Conservation (phyloP, 805 yeast species). For the Jamesozyma lodderae region DNA sequence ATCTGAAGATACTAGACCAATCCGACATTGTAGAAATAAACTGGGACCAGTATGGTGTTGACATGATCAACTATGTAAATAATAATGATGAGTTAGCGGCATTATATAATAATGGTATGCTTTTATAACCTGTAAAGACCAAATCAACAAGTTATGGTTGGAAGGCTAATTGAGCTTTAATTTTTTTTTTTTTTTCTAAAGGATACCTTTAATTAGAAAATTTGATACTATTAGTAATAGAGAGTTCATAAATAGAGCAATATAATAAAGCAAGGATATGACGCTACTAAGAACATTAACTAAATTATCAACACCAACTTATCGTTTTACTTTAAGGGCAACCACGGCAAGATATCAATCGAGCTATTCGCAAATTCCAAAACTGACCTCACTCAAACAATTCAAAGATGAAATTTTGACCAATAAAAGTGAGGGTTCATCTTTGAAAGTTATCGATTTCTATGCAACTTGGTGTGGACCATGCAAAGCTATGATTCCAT, state of each 20-base stretch:
- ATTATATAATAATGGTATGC: conserved; percentile 14
- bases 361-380: conserved; percentile 27
- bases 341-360: too few species aligned
- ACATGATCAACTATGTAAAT: conserved; percentile 18
- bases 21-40: conserved; percentile 7
- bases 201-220: too few species aligned
- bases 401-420: neutral
- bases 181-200: too few species aligned
- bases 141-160: too few species aligned
- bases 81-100: conserved; percentile 15
- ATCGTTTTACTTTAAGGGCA: too few species aligned
- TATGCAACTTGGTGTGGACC: conserved; percentile 75
- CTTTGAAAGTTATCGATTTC: conserved; percentile 52
- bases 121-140: too few species aligned
- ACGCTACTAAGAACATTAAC: too few species aligned
- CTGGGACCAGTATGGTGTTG: conserved; percentile 24
- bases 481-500: conserved; percentile 63
- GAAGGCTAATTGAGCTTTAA: too few species aligned
- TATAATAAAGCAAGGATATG: too few species aligned
- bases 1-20: conserved; percentile 3
- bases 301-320: too few species aligned
- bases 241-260: too few species aligned
- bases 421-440: conserved; percentile 21
- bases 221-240: too few species aligned
- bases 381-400: conserved; percentile 24